Percentiles rank a stretch among this genome's conserved stretches.
These are phyloP conservation scores for Colletotrichum echinochloae DNA, from an alignment of 2,329 filamentous ascomycete genomes.

Conservation along the genomic window DNA sequence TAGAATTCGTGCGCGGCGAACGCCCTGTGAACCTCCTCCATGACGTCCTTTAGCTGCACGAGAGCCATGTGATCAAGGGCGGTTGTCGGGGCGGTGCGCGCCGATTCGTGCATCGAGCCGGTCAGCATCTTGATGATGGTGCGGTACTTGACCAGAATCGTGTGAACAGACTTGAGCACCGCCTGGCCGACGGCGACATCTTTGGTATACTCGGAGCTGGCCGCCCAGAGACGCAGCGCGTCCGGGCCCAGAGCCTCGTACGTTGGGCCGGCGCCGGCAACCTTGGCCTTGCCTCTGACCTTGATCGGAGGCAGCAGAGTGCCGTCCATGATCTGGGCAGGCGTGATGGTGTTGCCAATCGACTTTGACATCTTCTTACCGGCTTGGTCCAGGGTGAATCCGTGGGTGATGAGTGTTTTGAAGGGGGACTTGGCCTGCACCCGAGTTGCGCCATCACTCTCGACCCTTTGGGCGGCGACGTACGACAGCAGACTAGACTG, in stretches of 20 bases:
- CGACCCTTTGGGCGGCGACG: conserved; percentile 70
- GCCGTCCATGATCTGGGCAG: conserved; percentile 86
- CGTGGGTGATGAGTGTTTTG: conserved; percentile 91
- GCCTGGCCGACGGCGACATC: conserved; percentile 86
- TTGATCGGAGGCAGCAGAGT: conserved; percentile 79
- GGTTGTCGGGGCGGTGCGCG: conserved; percentile 64
- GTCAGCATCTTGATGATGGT: conserved; percentile 92
- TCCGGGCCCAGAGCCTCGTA: conserved; percentile 86
- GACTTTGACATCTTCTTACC: conserved; percentile 99
- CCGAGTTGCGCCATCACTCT: conserved; percentile 45
- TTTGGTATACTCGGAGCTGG: conserved; percentile 89
- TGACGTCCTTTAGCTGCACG: conserved; percentile 76
- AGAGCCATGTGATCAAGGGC: conserved; percentile 81
- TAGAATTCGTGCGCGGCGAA: conserved; percentile 85
- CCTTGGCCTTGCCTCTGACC: conserved; percentile 65
- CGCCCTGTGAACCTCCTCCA: conserved; percentile 71
- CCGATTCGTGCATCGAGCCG: conserved; percentile 74
- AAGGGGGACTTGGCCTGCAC: conserved; percentile 72
- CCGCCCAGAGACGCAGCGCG: conserved; percentile 89
- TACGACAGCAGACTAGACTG: conserved; percentile 94
- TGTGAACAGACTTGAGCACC: conserved; percentile 81
- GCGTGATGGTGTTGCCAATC: conserved; percentile 86
- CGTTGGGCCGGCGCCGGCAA: conserved; percentile 48
- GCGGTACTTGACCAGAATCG: conserved; percentile 85
- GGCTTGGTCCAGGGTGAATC: conserved; percentile 88